These are phyloP conservation scores for Lanmaoa rubissima DNA, from an alignment of 768 basidiomycete species.

Conservation along the genomic window DNA sequence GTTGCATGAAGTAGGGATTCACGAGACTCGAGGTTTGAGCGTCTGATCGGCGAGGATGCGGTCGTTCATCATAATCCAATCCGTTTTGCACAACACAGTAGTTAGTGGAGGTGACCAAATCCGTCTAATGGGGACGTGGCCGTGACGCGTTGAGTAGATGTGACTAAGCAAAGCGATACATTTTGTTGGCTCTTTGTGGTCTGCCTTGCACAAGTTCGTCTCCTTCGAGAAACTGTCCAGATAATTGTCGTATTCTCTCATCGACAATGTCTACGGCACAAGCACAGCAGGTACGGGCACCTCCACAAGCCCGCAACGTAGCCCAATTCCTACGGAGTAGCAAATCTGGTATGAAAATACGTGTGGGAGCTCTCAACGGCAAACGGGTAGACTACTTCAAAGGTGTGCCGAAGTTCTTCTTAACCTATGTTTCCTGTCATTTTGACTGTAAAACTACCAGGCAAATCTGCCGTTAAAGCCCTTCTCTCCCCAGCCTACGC, in stretches of 20 bases:
- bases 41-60: too few species aligned
- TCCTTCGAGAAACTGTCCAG: not conserved
- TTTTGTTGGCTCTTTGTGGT: not conserved
- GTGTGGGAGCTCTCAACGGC: constrained; percentile 88
- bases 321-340: constrained; percentile 86
- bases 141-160: not conserved
- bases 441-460: constrained; percentile 38
- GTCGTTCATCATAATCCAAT: too few species aligned
- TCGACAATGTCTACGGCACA: constrained; percentile 47
- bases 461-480: constrained; percentile 90
- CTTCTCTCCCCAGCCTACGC: constrained; percentile 89
- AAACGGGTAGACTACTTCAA: constrained; percentile 98
- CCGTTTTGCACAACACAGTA: too few species aligned
- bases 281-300: constrained; percentile 71
- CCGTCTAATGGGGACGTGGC: too few species aligned
- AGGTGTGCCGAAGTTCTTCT: constrained; percentile 48
- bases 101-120: too few species aligned
- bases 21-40: too few species aligned
- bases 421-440: not conserved
- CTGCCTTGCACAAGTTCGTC: not conserved
- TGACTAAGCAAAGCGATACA: constrained; percentile 15
- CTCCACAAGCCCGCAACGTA: constrained; percentile 76
- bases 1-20: not conserved
- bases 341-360: constrained; percentile 82
- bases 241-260: not conserved